Evolutionary conservation across 129 eudicot genomes (phyloP), one percentile per base, ranked within the genome.

Genomic region (Dittrichia graveolens): DNA sequence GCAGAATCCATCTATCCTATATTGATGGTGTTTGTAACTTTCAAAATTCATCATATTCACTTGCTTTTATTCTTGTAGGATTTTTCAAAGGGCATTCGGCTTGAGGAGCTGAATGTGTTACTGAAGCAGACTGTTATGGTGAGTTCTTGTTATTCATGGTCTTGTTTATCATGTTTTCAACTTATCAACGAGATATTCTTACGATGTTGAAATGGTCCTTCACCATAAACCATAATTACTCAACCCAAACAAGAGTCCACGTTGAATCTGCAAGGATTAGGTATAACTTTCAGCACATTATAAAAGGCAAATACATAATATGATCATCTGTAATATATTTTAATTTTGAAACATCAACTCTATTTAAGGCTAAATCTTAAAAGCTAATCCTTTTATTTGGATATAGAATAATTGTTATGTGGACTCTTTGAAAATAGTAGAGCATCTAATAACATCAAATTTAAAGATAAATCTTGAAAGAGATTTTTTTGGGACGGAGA

Each of bases 91-190:
- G 99, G 99, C 10, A 64, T 69, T 56, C 97, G 99, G 46, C 83
- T 90, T 85, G 91, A 90, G 71, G 99, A 95, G 82, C 72, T 95
- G 70, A 86, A 91, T 61, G 81, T 95, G 59, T 75, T 95, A 64
- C 85, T 95, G 78, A 88, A 79, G 82, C 99, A 95, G 82, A 88
- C 96, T 83, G 91, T 90, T 61, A 95, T 95, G 99, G 98, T 93
- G 14, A 61, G 83, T 63, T 65, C 61, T 75, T 45, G 41, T 31
- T 52, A 31, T 70, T 65, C 31, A 8, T 42, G 58, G 44, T 8
- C 54, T 53, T 58, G 43, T 69, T 75, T 65, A 53, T 24, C 41
- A 52, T 65, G 44, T 55, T 11, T 75, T 65, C 10, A 53, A 43
- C 56, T 64, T 64, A 68, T 31, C 8, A 50, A 16, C 39, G 34